Base-by-base conservation (phyloP, 805 yeast species). In the Diddensiella santjacobensis region DNA sequence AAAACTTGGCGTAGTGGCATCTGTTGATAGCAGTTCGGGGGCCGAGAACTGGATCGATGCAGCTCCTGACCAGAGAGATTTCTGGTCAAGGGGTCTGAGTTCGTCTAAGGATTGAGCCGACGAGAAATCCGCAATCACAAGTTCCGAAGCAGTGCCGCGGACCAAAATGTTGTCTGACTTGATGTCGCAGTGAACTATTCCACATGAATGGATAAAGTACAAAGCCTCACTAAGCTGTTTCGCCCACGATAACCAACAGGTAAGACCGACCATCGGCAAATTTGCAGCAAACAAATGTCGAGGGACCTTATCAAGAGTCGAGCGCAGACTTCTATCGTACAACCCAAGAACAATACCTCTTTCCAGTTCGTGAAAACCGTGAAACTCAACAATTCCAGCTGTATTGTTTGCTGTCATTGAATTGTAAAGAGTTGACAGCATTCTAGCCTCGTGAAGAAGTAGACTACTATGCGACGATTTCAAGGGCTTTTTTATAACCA, bases 71-170 rank as follows among this genome's bases (percentile, higher is more conserved):
- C 58, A 65, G 2, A 60, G 68, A 52, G 55, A 54, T 8, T 26
- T 13, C 31, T 8, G 13, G 31, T 26, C 31, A 26, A 26, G 8
- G 31, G 13, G 13, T 13, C 57, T 31, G 49, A 67, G 22, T 55
- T 54, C 13, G 41, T 42, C 20, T 49, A 44, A 29, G 10, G 48
- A 56, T 48, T 51, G 55, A 15, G 73, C 67, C 3, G 77, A 71
- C 1, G 79, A 69, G 54, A 77, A 74, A 61, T 77, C 82, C 24
- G 71, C 71, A n/a, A 77, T 53, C 49, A 69, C 71, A 52, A 74
- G 71, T 3, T 47, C 45, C 10, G 48, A 42, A 3, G 26, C 45
- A 37, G 57, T 57, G 6, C 22, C 19, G 5, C 22, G 20, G 13
- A 68, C 61, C 49, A 75, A 58, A 5, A 76, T 57, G 54, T 76